phyloP scores from a whole-genome alignment of 805 yeast species.

The Metschnikowia cubensis region DNA sequence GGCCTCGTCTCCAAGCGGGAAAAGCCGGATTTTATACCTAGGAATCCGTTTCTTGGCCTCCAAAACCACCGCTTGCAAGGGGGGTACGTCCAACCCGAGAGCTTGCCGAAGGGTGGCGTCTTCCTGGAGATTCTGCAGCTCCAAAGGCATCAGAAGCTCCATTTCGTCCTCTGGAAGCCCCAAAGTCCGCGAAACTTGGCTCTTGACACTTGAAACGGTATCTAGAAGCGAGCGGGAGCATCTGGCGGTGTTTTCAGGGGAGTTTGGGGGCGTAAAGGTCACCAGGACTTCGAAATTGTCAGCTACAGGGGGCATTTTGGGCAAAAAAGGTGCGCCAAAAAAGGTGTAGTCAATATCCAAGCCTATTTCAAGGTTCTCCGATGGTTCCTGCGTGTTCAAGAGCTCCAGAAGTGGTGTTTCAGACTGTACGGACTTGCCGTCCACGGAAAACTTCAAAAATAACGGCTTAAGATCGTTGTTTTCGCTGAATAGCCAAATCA shows the following conservation, averaged over 20 bases:
- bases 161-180: not conserved
- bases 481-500: slow-evolving; percentile 28
- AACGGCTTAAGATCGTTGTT: slow-evolving; percentile 25
- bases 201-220: slow-evolving; percentile 19
- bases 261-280: not conserved
- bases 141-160: not conserved
- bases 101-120: slow-evolving; percentile 11
- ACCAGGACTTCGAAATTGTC: slow-evolving; percentile 23
- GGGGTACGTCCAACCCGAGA: slow-evolving; percentile 27
- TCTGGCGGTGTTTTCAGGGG: slow-evolving; percentile 5
- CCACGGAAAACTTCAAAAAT: slow-evolving; percentile 16
- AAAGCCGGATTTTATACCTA: not conserved
- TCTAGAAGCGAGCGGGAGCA: slow-evolving; percentile 22
- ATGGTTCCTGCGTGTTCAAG: slow-evolving; percentile 7
- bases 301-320: slow-evolving; percentile 23
- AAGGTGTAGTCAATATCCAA: slow-evolving; percentile 24
- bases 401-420: slow-evolving; percentile 13
- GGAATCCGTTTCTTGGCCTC: not conserved
- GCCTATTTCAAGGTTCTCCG: slow-evolving; percentile 1
- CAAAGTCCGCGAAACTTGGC: slow-evolving; percentile 15
- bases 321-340: slow-evolving; percentile 18
- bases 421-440: slow-evolving; percentile 12
- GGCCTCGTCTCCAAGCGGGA: not conserved
- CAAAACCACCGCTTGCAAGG: slow-evolving; percentile 17
- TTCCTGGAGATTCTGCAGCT: slow-evolving; percentile 1